Evolutionary conservation across 768 basidiomycete genomes (phyloP), one percentile per base, ranked within the genome.

Genomic region (Boletus bicolor): DNA sequence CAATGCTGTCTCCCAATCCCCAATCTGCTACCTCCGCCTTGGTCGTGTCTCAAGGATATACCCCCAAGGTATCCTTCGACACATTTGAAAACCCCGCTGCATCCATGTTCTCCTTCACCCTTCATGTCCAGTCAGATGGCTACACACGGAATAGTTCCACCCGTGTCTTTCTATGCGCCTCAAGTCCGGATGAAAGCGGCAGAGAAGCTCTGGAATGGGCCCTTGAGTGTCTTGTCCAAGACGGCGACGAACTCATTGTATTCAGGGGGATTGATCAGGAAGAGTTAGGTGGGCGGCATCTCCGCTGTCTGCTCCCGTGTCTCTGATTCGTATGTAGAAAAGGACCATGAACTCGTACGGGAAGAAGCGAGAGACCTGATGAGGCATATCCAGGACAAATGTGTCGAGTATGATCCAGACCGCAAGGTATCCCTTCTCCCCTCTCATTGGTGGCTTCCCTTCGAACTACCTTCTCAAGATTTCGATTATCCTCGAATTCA

Each of bases 241-340:
- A 91, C 53, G 91, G 91, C 2, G 96, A 98, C 68, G 96, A 98
- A 72, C 75, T 98, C 21, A 85, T 99, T 54, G 88, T 98, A 9
- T 90, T 91, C 54, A 77, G 96, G 37, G 96, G 96, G 0, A 82
- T 96, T 14, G 93, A 96, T 58, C 82, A 89, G 57, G 94, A 93
- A 36, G 89, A 87, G 35, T 73, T 92, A 28, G 87, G 91, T 92
- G 58, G 35, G 83, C 34, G 2, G 8, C 15, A 32, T 46, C 30
- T 14, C 26, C 9, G 1, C 43, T 28, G 14, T 9, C 2, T 15
- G n/a, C 43, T 24, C n/a, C 35, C 39, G 8, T 46, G 7, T 8
- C 17, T 30, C 53, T 60, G 12, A 61, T 42, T 41, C 36, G 6
- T 21, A 10, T 21, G 24, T 61, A 85, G 87, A 89, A 59, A 92